Percentiles rank a stretch among this genome's conserved stretches.
Conservation (phyloP, 169 alveolate genomes). For the Cryptosporidium tyzzeri region DNA sequence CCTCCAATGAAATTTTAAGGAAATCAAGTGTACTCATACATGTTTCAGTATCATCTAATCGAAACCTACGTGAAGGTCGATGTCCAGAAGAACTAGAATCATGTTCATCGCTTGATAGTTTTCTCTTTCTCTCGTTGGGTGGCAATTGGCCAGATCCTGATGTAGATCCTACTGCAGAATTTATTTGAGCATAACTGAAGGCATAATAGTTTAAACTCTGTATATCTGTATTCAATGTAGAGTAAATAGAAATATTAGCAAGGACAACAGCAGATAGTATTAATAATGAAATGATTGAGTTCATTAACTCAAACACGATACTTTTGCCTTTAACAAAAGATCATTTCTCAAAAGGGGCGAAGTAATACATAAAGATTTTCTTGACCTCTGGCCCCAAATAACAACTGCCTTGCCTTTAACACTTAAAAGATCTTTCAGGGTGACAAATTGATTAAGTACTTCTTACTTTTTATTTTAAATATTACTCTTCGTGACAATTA, state of each 20-base stretch:
- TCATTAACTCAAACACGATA: slow-evolving; percentile 18
- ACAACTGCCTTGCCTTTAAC: no score
- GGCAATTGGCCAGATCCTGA: neutral
- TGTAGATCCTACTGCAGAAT: neutral
- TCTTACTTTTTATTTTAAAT: neutral
- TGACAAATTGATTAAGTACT: neutral
- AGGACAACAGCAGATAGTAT: neutral
- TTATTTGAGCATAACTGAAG: neutral
- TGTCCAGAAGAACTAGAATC: neutral
- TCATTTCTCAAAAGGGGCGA: neutral
- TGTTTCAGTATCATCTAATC: neutral
- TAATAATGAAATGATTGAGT: slow-evolving; percentile 4
- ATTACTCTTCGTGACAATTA: neutral
- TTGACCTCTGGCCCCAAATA: neutral
- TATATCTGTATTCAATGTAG: neutral
- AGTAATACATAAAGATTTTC: neutral
- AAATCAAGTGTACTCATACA: neutral
- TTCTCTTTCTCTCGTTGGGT: slow-evolving; percentile 13
- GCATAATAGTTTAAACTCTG: neutral
- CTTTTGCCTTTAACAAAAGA: slow-evolving; percentile 6
- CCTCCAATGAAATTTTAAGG: neutral
- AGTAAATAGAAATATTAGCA: slow-evolving; percentile 13
- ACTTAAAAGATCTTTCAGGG: neutral
- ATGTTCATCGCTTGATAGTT: neutral
- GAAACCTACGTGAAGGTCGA: slow-evolving; percentile 1